Conservation (phyloP, 306 rosid genomes). For the Castanospermum australe region DNA sequence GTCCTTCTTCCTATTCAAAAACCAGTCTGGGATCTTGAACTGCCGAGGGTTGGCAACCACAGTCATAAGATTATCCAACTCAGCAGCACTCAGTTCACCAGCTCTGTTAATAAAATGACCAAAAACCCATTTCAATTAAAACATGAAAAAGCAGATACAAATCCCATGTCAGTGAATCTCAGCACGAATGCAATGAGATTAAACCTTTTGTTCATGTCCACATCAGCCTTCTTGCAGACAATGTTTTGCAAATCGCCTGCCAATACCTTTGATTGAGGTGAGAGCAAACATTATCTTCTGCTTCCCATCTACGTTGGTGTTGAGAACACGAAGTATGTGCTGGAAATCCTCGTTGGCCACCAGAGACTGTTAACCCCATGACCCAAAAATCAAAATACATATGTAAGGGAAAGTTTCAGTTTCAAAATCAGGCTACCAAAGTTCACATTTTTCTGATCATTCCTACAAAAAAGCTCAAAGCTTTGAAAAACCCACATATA, state of each 20-base stretch:
- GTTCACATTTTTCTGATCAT: background rate
- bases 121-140: background rate
- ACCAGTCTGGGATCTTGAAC: no score
- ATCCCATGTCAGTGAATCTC: background rate
- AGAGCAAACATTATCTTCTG: no score
- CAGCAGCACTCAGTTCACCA: constrained; percentile 17
- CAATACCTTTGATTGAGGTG: no score
- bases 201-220: constrained; percentile 16
- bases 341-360: constrained; percentile 18
- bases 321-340: constrained; percentile 19
- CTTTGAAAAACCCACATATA: background rate
- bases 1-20: constrained; percentile 24
- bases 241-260: no score
- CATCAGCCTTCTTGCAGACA: no score
- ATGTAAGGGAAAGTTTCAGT: background rate
- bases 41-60: no score
- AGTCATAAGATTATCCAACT: constrained; percentile 21
- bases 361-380: constrained; percentile 2
- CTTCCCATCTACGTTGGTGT: background rate
- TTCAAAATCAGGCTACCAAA: background rate
- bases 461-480: background rate
- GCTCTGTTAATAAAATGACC: background rate
- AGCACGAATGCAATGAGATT: no score
- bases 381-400: no score
- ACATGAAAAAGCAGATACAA: background rate